Evolutionary conservation across 1,139 yeast species (phyloP), one percentile per base, ranked within the genome.

Genomic region (Saccharomyces hybrid): DNA sequence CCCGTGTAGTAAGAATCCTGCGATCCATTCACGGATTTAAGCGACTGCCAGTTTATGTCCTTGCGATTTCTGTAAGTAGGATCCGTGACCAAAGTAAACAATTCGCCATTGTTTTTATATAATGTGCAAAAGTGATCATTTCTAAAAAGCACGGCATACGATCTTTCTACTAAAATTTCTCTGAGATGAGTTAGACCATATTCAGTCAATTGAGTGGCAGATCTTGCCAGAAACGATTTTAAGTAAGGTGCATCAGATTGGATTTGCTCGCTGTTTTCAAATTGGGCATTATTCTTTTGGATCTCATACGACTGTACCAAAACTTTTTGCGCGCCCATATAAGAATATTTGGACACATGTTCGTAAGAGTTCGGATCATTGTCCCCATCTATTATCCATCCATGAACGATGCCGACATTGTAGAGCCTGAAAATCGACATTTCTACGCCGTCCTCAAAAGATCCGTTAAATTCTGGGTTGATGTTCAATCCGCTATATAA

Each of bases 101-200:
- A 69, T 62, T 78, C 79, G 54, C 75, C 70, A 59, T 76, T 70
- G 50, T 71, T 58, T 64, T 86, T 87, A 64, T 79, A 79, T 9
- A 89, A 69, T 0, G 96, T 86, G 58, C 78, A 80, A 69, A 87
- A 89, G 66, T 88, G 96, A 66, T 89, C 88, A 68, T 89, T 89
- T 63, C 96, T 76, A 73, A 88, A 90, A 57, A 90, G 78, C 0
- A 89, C 82, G 1, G 83, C 78, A 59, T 84, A 76, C 27, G 84
- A 72, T 23, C 78, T 76, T 23, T 75, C 73, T 50, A 76, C 70
- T 51, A 88, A 69, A 23, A 77, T 65, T 9, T 72, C 70, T 30
- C 70, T 64, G 50, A 82, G 63, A 51, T 69, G 72, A 2, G 66
- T 59, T 23, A 88, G 68, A 0, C 97, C 97, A 54, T 74, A 72